A percentile compares a stretch with the other conserved stretches of the same genome.
phyloP scores from a whole-genome alignment of 257 asterid genomes.

The Coffea canephora region DNA sequence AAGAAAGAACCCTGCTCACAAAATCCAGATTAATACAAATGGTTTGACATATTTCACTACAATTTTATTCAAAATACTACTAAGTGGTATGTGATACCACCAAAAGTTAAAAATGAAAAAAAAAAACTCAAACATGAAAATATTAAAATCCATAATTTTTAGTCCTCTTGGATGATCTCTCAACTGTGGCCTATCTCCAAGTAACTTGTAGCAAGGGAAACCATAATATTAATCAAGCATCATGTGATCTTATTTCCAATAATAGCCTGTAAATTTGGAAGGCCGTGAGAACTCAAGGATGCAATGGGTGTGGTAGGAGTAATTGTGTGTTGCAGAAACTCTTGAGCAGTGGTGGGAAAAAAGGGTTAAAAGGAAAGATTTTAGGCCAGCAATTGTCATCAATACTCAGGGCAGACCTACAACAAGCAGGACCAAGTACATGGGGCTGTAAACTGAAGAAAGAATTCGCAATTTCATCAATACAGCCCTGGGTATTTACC shows the following conservation, averaged over 20 bases:
- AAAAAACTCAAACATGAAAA: background rate
- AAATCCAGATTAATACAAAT: no score
- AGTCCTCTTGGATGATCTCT: background rate
- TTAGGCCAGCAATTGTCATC: no score
- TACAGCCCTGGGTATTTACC: no score
- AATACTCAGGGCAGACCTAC: no score
- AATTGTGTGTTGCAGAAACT: constrained; percentile 8
- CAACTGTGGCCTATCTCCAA: background rate
- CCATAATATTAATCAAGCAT: background rate
- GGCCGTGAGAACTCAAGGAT: background rate
- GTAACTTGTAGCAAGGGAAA: no score
- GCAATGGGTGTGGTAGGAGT: background rate
- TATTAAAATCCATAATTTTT: background rate
- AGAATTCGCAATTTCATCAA: no score
- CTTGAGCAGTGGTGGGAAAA: constrained; percentile 15
- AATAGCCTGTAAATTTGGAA: background rate
- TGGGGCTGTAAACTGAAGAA: no score
- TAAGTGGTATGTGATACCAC: background rate
- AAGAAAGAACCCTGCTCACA: no score
- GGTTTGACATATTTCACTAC: no score
- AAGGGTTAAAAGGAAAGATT: constrained; percentile 20
- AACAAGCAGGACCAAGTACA: no score
- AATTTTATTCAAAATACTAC: no score
- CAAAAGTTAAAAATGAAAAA: background rate
- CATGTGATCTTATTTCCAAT: background rate